These are phyloP conservation scores for Calonectria ilicicola DNA, from an alignment of 2,329 filamentous ascomycete species.

Conservation along the genomic window DNA sequence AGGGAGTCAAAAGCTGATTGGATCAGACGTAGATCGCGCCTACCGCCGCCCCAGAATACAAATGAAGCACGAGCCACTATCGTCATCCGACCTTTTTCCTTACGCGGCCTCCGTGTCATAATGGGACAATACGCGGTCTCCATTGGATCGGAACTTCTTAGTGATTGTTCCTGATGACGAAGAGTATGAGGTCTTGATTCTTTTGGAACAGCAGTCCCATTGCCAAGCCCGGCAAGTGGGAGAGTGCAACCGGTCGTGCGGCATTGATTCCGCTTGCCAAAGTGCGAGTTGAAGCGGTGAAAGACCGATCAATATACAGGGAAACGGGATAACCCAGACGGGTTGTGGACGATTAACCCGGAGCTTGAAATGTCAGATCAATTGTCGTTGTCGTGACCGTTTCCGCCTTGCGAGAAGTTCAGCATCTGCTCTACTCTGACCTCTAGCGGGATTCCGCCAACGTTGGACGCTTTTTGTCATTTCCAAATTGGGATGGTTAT, in stretches of 20 bases:
- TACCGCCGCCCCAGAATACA: background rate
- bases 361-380: too few species aligned
- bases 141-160: background rate
- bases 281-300: background rate
- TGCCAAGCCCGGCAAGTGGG: background rate
- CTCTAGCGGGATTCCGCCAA: too few species aligned
- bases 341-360: background rate
- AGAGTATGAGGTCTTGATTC: background rate
- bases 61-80: constrained; percentile 5
- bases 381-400: too few species aligned
- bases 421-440: too few species aligned
- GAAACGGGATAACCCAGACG: background rate
- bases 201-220: background rate
- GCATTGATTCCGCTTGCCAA: background rate
- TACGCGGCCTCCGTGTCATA: background rate
- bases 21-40: background rate
- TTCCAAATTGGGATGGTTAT: too few species aligned
- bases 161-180: background rate
- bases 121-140: too few species aligned
- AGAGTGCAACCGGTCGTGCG: background rate
- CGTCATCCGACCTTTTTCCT: background rate
- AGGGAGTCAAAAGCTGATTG: background rate
- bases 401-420: too few species aligned
- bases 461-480: too few species aligned
- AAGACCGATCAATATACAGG: background rate